These are phyloP conservation scores for Arthrobotrys sphaeroides DNA, from an alignment of 2,329 filamentous ascomycete species.

Conservation along the genomic window DNA sequence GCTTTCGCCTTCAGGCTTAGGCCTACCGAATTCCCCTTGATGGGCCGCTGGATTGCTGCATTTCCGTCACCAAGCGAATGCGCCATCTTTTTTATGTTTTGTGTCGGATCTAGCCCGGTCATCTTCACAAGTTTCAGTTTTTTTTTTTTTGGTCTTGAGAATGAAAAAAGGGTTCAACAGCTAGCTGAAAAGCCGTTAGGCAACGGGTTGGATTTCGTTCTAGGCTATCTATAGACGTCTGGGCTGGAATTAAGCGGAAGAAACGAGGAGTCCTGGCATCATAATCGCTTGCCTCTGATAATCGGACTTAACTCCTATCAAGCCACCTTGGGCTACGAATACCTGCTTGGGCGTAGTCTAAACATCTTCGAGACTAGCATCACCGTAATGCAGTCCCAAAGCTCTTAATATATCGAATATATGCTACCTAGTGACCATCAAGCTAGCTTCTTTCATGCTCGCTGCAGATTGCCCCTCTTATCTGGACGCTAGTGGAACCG, in stretches of 20 bases:
- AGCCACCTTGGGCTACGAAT: conserved; percentile 9
- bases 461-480: neutral
- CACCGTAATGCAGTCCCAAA: neutral
- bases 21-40: conserved; percentile 7
- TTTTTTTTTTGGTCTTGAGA: neutral
- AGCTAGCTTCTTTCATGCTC: neutral
- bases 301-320: neutral
- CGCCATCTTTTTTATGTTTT: conserved; percentile 9
- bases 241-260: neutral
- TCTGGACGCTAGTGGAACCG: neutral
- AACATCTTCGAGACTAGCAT: neutral
- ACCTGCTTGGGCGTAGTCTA: conserved; percentile 11
- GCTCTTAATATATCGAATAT: conserved; percentile 13
- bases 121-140: neutral
- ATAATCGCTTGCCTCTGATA: conserved; percentile 1
- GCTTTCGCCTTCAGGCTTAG: neutral
- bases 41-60: conserved; percentile 3
- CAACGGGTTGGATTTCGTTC: neutral
- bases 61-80: conserved; percentile 25
- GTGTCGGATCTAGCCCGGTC: neutral
- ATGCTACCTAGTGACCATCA: conserved; percentile 2
- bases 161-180: no score
- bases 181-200: neutral
- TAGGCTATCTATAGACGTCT: neutral
- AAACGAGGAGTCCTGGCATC: neutral